Evolutionary conservation across 2,329 filamentous ascomycete genomes (phyloP), one percentile per base, ranked within the genome.

Genomic region (Colletotrichum sublineola): DNA sequence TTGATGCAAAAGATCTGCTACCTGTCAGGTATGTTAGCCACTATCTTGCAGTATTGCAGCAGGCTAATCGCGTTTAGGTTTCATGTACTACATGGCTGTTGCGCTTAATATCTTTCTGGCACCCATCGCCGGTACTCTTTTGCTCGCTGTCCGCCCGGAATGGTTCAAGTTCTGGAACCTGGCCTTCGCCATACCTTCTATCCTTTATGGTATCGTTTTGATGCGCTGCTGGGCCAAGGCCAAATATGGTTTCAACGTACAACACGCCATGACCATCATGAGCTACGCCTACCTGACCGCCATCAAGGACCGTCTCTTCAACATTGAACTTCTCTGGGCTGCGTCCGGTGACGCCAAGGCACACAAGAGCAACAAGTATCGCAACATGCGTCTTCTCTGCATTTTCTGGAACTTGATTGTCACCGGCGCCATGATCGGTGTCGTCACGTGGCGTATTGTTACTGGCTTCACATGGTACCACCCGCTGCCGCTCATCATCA

Each of bases 131-230:
- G 82, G 82, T 18, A 82, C 81, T 9, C 75, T 84, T 1, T 79
- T 84, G n/a, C 77, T 84, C 15, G 80, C 81, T 76, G 75, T 80
- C 60, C 80, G 82, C 1, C 82, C 82, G 0, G 76, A 83, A 42
- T 82, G 79, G 77, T 82, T 84, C 76, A 81, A 81, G 73, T 84
- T 82, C 75, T 84, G 83, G 78, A 84, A 84, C 76, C 77, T 84
- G n/a, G 81, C 82, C 6, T 84, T 84, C 68, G 82, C 82, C 24
- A 76, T 83, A 9, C 82, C 82, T 1, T 82, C 79, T 4, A 79
- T 84, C 62, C 57, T 83, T 24, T 83, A 83, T 74, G 81, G 80
- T 29, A 75, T 82, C 20, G 69, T 83, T 18, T 75, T 82, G n/a
- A 81, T 84, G 69, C 79, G 81, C 5, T 78, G 80, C 68, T 84